Evolutionary conservation across 257 asterid genomes (phyloP).

Genomic region (Lycium ferocissimum): DNA sequence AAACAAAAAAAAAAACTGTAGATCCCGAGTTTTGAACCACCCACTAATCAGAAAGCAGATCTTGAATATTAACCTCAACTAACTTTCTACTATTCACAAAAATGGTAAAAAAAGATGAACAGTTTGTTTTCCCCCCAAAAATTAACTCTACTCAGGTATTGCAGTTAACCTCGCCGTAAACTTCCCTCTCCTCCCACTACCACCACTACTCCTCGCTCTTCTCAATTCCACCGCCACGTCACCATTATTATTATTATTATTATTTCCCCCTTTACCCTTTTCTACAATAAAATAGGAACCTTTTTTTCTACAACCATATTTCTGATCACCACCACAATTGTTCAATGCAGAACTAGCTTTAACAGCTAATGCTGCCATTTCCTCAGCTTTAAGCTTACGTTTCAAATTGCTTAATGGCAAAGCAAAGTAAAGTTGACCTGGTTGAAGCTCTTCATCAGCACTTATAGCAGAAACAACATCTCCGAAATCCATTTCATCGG

Average conservation of each 20-base stretch:
- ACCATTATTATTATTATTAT: not conserved
- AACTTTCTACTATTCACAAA: constrained; percentile 35
- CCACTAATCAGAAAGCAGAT: not conserved
- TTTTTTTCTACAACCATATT: constrained; percentile 65
- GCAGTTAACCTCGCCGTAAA: constrained; percentile 59
- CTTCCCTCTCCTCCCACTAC: constrained; percentile 51
- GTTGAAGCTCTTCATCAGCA: constrained; percentile 81
- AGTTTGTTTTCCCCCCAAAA: not conserved
- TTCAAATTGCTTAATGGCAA: constrained; percentile 67
- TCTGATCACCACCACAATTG: constrained; percentile 55
- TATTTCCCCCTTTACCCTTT: not conserved
- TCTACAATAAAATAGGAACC: constrained; percentile 44
- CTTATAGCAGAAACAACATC: constrained; percentile 69
- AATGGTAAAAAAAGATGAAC: not conserved
- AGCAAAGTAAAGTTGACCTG: constrained; percentile 86
- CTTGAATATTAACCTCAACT: constrained; percentile 26
- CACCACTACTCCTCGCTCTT: constrained; percentile 43
- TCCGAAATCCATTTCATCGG: constrained; percentile 93
- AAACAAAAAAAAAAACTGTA: not conserved
- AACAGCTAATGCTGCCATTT: constrained; percentile 98
- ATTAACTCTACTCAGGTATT: constrained; percentile 75
- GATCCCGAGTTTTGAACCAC: not conserved
- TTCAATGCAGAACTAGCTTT: constrained; percentile 87
- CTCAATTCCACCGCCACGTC: constrained; percentile 35
- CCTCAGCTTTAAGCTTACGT: constrained; percentile 75